Evolutionary conservation across 148 eudicot genomes (phyloP).

Genomic region (Pharnaceum exiguum): DNA sequence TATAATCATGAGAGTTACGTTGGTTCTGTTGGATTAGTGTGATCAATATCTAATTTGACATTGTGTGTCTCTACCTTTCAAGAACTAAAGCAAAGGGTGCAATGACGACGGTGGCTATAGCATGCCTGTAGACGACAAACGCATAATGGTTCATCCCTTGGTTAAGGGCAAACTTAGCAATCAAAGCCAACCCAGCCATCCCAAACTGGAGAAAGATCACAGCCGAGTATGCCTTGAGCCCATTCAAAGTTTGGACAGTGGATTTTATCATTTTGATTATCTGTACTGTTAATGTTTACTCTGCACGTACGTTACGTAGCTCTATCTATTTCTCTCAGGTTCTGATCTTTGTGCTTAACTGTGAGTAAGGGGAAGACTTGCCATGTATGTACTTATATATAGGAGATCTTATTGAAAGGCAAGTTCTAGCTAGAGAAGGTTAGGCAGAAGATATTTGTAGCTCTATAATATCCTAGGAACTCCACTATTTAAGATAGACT

Average conservation of each 20-base stretch:
- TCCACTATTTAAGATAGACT: constrained; percentile 7
- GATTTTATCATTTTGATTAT: background rate
- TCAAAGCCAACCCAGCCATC: constrained; percentile 53
- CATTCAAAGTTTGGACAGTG: background rate
- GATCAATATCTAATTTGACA: background rate
- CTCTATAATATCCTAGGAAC: background rate
- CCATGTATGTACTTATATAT: constrained; percentile 10
- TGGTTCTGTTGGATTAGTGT: background rate
- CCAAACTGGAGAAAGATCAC: constrained; percentile 64
- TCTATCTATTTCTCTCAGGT: background rate
- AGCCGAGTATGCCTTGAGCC: constrained; percentile 42
- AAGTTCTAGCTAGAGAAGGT: background rate
- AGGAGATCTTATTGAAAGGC: background rate
- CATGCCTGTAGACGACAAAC: constrained; percentile 59
- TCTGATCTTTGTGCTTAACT: background rate
- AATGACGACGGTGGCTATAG: constrained; percentile 47
- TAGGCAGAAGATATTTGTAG: background rate
- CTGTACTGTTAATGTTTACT: no score
- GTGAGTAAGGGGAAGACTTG: background rate
- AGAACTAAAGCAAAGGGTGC: constrained; percentile 65
- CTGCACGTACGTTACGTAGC: no score
- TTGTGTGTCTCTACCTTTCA: constrained; percentile 18
- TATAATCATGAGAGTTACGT: constrained; percentile 7
- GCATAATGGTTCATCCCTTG: constrained; percentile 68
- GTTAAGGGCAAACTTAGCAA: constrained; percentile 58